These are phyloP conservation scores for Aquilaria yunnanensis DNA, from an alignment of 345 rosid genomes.

Conservation along the genomic window DNA sequence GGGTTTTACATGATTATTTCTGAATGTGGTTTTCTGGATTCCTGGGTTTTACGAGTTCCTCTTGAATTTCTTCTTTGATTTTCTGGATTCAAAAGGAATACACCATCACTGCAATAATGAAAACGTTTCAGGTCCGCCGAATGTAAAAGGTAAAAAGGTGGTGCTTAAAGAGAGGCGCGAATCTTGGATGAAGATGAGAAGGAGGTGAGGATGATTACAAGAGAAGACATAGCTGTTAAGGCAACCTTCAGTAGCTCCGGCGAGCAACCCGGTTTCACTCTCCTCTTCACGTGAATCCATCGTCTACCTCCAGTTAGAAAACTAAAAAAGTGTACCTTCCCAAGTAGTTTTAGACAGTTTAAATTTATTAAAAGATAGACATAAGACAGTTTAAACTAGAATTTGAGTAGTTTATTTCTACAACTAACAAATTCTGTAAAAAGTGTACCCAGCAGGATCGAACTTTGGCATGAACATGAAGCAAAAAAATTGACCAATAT, in stretches of 20 bases:
- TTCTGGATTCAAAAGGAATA: too few species aligned
- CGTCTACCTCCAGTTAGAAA: neutral
- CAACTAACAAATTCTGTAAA: neutral
- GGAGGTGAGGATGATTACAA: slow-evolving; percentile 21
- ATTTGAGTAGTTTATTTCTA: neutral
- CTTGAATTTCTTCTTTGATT: too few species aligned
- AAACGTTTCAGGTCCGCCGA: too few species aligned
- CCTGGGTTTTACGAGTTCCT: too few species aligned
- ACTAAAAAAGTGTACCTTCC: too few species aligned
- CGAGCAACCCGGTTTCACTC: slow-evolving; percentile 37
- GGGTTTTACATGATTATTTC: too few species aligned
- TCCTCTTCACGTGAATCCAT: slow-evolving; percentile 24
- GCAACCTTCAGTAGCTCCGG: slow-evolving; percentile 28
- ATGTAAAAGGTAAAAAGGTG: too few species aligned
- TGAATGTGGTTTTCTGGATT: too few species aligned
- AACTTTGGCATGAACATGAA: neutral
- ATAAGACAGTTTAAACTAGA: neutral
- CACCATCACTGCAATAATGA: too few species aligned
- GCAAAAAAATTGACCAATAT: neutral
- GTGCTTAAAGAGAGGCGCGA: slow-evolving; percentile 25
- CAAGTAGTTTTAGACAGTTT: neutral
- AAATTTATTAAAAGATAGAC: neutral
- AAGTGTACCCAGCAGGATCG: neutral
- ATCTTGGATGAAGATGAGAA: slow-evolving; percentile 18
- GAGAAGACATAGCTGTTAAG: slow-evolving; percentile 24